phyloP scores from a whole-genome alignment of 2,329 filamentous ascomycete genomes.

The Tolypocladium amazonense region DNA sequence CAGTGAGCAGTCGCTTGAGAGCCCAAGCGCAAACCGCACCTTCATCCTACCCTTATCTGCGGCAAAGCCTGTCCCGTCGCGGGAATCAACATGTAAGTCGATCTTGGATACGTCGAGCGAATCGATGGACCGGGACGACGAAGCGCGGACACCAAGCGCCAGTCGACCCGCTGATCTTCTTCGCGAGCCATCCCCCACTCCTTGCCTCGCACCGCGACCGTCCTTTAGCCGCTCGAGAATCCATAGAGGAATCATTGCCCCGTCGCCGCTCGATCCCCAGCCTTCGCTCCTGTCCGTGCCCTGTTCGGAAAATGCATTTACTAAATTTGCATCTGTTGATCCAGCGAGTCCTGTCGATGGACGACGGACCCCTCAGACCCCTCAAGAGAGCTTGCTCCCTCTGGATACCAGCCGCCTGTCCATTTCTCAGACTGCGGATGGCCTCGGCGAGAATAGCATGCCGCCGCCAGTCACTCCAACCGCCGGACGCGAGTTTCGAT shows the following conservation, averaged over 20 bases:
- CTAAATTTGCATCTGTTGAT: constrained; percentile 38
- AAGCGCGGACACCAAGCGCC: constrained; percentile 4
- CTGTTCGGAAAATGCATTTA: constrained; percentile 28
- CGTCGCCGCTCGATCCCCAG: constrained; percentile 20
- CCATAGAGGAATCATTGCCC: constrained; percentile 19
- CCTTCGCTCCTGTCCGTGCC: constrained; percentile 13
- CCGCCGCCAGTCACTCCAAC: constrained; percentile 72
- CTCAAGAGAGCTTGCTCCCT: constrained; percentile 61
- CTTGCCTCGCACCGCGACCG: constrained; percentile 22
- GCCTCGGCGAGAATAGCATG: constrained; percentile 22
- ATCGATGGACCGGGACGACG: constrained; percentile 6
- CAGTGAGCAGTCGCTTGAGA: constrained; percentile 30
- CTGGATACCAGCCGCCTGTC: constrained; percentile 76
- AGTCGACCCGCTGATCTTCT: constrained; percentile 17
- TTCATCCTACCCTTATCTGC: constrained; percentile 31
- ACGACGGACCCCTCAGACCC: constrained; percentile 63
- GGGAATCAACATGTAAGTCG: constrained; percentile 36
- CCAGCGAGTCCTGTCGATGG: constrained; percentile 52
- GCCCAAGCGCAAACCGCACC: constrained; percentile 36
- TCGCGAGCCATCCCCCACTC: constrained; percentile 19
- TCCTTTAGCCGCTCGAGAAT: constrained; percentile 24
- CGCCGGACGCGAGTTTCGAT: constrained; percentile 36
- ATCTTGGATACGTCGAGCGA: constrained; percentile 8
- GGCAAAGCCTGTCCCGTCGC: constrained; percentile 22
- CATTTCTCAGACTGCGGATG: constrained; percentile 53